Conservation (phyloP, 768 basidiomycete species). For the Albatrellus ellisii region DNA sequence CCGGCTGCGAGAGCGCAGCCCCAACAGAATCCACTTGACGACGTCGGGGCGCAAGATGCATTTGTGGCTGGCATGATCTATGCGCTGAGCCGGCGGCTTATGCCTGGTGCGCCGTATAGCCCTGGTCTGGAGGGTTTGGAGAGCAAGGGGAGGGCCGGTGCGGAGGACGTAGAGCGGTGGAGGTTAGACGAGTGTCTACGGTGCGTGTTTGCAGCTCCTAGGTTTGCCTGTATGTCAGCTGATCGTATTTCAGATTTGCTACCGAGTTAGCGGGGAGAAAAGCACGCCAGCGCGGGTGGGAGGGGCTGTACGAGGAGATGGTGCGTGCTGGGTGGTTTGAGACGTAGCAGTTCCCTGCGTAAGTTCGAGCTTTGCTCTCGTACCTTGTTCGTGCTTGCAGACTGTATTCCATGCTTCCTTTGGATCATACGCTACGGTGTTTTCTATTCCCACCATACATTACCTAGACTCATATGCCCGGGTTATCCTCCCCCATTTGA, state of each 20-base stretch:
- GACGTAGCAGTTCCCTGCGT: constrained; percentile 8
- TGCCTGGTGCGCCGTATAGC: constrained; percentile 70
- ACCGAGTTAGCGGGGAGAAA: constrained; percentile 74
- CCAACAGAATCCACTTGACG: constrained; percentile 26
- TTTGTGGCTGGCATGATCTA: constrained; percentile 86
- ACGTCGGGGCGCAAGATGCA: constrained; percentile 69
- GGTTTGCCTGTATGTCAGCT: not conserved
- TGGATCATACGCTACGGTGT: no score
- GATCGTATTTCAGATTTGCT: constrained; percentile 46
- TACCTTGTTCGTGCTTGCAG: no score
- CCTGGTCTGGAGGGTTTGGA: constrained; percentile 27
- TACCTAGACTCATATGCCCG: no score
- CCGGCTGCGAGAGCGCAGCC: constrained; percentile 1
- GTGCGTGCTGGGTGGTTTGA: constrained; percentile 66
- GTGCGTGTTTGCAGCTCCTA: constrained; percentile 23
- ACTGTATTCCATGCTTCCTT: no score
- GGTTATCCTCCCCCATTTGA: no score
- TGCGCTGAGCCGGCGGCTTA: constrained; percentile 54
- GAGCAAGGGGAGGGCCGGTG: constrained; percentile 13
- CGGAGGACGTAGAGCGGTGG: constrained; percentile 39
- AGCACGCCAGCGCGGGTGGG: constrained; percentile 48
- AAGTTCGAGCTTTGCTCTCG: no score
- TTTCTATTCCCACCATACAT: no score
- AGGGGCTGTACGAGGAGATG: constrained; percentile 66
- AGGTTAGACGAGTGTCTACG: constrained; percentile 71